Evolutionary conservation across 306 rosid species (phyloP), one percentile per base, ranked within the genome.

Genomic region (Castanopsis chinensis): DNA sequence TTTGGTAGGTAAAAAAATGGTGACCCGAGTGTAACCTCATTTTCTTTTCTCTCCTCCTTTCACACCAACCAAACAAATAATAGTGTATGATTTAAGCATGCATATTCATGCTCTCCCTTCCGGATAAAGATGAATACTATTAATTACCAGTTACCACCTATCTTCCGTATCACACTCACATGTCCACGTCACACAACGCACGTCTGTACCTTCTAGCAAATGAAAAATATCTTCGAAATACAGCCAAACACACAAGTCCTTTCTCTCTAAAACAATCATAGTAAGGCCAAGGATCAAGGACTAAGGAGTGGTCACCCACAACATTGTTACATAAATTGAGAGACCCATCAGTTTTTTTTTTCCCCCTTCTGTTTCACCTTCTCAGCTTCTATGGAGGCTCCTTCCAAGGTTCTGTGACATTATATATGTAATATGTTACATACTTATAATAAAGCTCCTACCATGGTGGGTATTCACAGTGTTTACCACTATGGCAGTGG

Each of bases 321-420:
- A 69, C 13, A 43, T 9, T 58, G 71, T 30, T 59, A 35, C 54
- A 76, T 30, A 32, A 25, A 19, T 28, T 17, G 52, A 76, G 79
- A 55, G 69, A 71, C 70, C 17, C 79, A 2, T 32, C 87, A 76
- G 81, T 79, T 84, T 73, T 84, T 79, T 72, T 82, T 28, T 71
- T 78, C 69, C 54, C 69, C 54, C 5, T 20, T 37, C 52, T 52
- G 2, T n/a, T 64, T 12, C 77, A 78, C 77, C 76, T 1, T 63
- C 4, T 6, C 59, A 51, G 73, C 53, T 68, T 43, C 54, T 78
- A 77, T 30, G 55, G 51, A 65, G 41, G 17, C 23, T 64, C 65
- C 30, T 54, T 78, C 72, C 72, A 80, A 23, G 35, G n/a, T 18
- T 54, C 23, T 52, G 20, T 9, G 20, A 20, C 71, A 27, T 4